These are phyloP conservation scores for Diddensiella caesifluorescens DNA, from an alignment of 805 yeast genomes.

Conservation along the genomic window DNA sequence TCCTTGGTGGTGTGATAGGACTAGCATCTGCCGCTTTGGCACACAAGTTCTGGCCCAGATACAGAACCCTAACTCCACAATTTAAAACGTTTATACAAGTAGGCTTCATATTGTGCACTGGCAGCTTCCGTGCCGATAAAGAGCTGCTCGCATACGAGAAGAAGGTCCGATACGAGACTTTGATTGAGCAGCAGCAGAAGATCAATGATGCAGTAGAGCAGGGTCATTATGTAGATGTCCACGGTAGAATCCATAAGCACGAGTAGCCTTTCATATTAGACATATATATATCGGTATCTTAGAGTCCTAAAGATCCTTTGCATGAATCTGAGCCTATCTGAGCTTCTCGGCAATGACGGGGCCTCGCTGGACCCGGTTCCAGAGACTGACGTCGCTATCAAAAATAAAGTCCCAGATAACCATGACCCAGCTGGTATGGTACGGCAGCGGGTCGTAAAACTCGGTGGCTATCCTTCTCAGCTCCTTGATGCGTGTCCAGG, in stretches of 20 bases:
- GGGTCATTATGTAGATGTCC: conserved; percentile 19
- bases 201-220: conserved; percentile 20
- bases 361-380: conserved; percentile 64
- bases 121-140: conserved; percentile 18
- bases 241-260: conserved; percentile 8
- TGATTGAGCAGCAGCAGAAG: conserved; percentile 15
- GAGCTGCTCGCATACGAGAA: conserved; percentile 20
- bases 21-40: conserved; percentile 16
- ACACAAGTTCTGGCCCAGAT: conserved; percentile 19
- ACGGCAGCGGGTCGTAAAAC: conserved; percentile 76
- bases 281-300: not conserved
- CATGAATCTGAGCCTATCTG: conserved; percentile 64
- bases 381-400: conserved; percentile 62
- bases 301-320: not conserved
- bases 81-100: conserved; percentile 22
- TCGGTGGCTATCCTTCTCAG: conserved; percentile 66
- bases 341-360: not conserved
- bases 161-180: conserved; percentile 12
- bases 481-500: conserved; percentile 76
- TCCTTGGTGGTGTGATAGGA: conserved; percentile 21
- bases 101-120: conserved; percentile 18
- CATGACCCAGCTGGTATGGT: conserved; percentile 70
- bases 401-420: conserved; percentile 68
- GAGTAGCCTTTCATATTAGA: not conserved
- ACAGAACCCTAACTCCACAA: conserved; percentile 19